These are phyloP conservation scores for Phlegmacium glaucopus DNA, from an alignment of 768 basidiomycete genomes.

Conservation along the genomic window DNA sequence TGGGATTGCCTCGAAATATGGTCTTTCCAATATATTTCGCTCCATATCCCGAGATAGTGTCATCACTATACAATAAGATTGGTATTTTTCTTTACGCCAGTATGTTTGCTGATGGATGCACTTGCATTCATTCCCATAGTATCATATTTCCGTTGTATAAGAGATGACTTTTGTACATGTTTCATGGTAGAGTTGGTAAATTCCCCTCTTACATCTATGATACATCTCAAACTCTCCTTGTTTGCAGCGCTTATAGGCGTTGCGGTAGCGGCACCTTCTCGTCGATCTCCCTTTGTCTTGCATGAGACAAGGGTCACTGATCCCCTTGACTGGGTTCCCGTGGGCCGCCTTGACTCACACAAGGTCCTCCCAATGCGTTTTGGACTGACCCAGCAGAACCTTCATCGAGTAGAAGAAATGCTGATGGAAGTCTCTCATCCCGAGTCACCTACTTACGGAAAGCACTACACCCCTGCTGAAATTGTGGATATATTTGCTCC, in stretches of 20 bases:
- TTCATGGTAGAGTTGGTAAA: constrained; percentile 1
- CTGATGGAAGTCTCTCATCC: constrained; percentile 50
- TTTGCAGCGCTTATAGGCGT: constrained; percentile 13
- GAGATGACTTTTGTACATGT: background rate
- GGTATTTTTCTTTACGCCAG: too few species aligned
- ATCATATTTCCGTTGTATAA: background rate
- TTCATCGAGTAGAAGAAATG: constrained; percentile 42
- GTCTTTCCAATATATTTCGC: too few species aligned
- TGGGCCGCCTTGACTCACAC: constrained; percentile 23
- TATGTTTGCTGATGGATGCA: background rate
- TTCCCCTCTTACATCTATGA: constrained; percentile 7
- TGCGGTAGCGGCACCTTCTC: constrained; percentile 24
- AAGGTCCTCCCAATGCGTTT: constrained; percentile 45
- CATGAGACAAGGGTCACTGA: constrained; percentile 29
- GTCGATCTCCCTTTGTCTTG: constrained; percentile 22
- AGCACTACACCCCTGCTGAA: constrained; percentile 44
- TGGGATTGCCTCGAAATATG: too few species aligned
- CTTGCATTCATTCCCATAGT: background rate
- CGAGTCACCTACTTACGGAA: constrained; percentile 45
- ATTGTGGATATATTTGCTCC: constrained; percentile 48
- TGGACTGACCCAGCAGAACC: constrained; percentile 45
- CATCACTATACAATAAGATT: too few species aligned
- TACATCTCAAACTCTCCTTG: constrained; percentile 14
- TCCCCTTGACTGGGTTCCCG: constrained; percentile 27
- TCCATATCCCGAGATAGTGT: too few species aligned